These are phyloP conservation scores for Euphorbia celastroides DNA, from an alignment of 441 rosid genomes.

Conservation along the genomic window DNA sequence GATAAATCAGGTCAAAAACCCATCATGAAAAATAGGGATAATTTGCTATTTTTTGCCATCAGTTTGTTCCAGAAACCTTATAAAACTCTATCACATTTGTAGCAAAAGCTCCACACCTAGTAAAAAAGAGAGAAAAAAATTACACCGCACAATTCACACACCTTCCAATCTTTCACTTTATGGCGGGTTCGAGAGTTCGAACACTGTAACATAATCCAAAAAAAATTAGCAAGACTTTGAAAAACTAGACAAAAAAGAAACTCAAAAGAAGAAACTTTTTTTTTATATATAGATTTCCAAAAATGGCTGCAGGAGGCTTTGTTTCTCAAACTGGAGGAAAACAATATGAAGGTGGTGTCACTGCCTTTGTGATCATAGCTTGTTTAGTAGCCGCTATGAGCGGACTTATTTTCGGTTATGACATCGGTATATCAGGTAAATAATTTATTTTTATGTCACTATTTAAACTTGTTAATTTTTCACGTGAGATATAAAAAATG, in stretches of 20 bases:
- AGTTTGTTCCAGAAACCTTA: background rate
- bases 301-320: conserved; percentile 52
- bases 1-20: background rate
- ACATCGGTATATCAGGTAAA: conserved; percentile 40
- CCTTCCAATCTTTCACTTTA: background rate
- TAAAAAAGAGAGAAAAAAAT: background rate
- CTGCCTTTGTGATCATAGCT: conserved; percentile 28
- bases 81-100: background rate
- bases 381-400: conserved; percentile 38
- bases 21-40: background rate
- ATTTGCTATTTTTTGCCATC: background rate
- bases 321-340: conserved; percentile 22
- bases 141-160: background rate
- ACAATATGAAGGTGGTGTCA: conserved; percentile 46
- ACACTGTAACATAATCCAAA: background rate
- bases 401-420: conserved; percentile 42
- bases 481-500: background rate
- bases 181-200: background rate
- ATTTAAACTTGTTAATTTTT: background rate
- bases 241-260: background rate
- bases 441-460: background rate
- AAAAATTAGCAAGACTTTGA: background rate
- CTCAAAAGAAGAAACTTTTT: no score
- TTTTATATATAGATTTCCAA: no score
- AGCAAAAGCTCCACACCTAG: background rate